Evolutionary conservation across 2,329 filamentous ascomycete species (phyloP).

Genomic region (Cryoendolithus antarcticus): DNA sequence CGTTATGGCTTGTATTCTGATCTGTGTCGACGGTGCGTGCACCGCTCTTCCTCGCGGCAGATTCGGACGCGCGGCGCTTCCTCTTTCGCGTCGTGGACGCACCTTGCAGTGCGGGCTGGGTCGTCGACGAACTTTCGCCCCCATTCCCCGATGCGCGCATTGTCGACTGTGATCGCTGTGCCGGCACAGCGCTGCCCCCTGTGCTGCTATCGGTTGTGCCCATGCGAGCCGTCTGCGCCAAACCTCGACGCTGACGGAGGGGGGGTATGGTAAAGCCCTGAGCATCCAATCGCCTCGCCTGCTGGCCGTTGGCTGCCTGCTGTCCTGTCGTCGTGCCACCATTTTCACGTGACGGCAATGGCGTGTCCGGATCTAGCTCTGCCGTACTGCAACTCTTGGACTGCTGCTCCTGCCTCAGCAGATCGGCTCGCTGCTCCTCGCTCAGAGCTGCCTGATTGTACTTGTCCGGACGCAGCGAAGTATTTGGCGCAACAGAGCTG

Average conservation of each 20-base stretch:
- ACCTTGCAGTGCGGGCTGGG: neutral
- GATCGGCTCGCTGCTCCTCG: neutral
- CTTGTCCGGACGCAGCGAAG: constrained; percentile 3
- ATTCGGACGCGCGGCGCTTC: constrained; percentile 1
- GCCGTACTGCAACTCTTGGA: constrained; percentile 4
- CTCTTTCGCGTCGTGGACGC: constrained; percentile 1
- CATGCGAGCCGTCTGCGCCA: neutral
- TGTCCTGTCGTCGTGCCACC: neutral
- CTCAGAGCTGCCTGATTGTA: constrained; percentile 1
- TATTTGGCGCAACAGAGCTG: constrained; percentile 3
- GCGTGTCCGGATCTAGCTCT: constrained; percentile 2
- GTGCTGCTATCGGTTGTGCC: constrained; percentile 1
- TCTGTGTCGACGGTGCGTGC: too few relatives aligned
- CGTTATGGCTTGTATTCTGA: neutral
- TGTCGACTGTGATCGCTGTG: neutral
- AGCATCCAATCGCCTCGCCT: neutral
- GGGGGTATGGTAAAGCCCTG: constrained; percentile 5
- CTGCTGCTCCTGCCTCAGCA: constrained; percentile 1
- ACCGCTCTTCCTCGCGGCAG: neutral
- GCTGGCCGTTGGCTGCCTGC: neutral
- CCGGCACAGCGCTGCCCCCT: neutral
- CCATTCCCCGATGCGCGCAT: neutral
- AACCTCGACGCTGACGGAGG: neutral
- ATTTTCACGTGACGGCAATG: constrained; percentile 2
- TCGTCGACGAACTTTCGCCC: neutral